phyloP scores from a whole-genome alignment of 176 grass and related monocot genomes.

The Rhipidocladum racemiflorum region DNA sequence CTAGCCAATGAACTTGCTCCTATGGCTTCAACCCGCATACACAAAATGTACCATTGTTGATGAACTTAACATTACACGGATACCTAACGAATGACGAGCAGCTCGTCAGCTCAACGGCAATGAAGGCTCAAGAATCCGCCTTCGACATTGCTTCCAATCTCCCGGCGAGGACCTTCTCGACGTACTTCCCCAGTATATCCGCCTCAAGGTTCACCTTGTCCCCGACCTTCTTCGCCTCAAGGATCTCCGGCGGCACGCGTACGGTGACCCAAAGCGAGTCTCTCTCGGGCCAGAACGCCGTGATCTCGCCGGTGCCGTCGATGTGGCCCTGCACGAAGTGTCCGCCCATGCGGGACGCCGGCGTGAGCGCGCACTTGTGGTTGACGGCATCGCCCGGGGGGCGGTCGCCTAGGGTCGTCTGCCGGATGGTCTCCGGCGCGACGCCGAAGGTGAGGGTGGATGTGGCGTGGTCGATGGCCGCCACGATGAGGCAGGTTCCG shows the following conservation, averaged over 20 bases:
- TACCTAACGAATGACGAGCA: neutral
- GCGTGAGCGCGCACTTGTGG: slow-evolving; percentile 74
- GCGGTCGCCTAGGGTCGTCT: slow-evolving; percentile 58
- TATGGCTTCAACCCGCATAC: too few species aligned
- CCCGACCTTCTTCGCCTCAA: slow-evolving; percentile 79
- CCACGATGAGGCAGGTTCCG: slow-evolving; percentile 84
- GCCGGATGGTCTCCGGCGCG: slow-evolving; percentile 74
- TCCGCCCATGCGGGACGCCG: slow-evolving; percentile 72
- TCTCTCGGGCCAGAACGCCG: slow-evolving; percentile 61
- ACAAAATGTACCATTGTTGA: too few species aligned
- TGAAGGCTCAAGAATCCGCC: neutral
- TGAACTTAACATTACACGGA: too few species aligned
- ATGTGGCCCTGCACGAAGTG: slow-evolving; percentile 94
- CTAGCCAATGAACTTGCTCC: too few species aligned
- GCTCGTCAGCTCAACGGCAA: neutral
- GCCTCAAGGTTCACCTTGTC: slow-evolving; percentile 96
- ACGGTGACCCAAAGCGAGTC: slow-evolving; percentile 86
- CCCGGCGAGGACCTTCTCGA: slow-evolving; percentile 78
- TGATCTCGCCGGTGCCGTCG: slow-evolving; percentile 82
- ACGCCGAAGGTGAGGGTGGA: slow-evolving; percentile 71
- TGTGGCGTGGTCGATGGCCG: slow-evolving; percentile 48
- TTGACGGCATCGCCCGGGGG: slow-evolving; percentile 65
- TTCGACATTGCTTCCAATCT: slow-evolving; percentile 45
- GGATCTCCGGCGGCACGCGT: slow-evolving; percentile 67
- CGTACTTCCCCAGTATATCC: slow-evolving; percentile 86